Evolutionary conservation across 2,329 filamentous ascomycete species (phyloP), one percentile per base, ranked within the genome.

Genomic region (Beauveria sp.): DNA sequence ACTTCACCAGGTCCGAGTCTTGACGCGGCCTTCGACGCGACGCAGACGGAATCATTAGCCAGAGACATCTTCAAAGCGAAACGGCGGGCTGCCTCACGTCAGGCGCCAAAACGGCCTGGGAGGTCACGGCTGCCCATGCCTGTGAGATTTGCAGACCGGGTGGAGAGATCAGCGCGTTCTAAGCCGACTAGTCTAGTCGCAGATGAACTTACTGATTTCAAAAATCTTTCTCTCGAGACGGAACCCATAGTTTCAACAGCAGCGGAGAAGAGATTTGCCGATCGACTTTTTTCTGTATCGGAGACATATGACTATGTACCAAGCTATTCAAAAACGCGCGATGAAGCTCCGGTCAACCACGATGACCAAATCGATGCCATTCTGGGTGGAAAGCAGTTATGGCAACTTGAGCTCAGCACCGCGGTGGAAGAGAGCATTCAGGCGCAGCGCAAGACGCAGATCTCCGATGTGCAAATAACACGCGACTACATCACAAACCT

Each of bases 331-430:
- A 61, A 54, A 16, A 47, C 58, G 5, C 42, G 28, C 20, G 38
- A 53, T 22, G 30, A 53, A 7, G 7, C 20, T n/a, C 16, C 30
- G 12, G 18, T 55, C 22, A 46, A 55, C 14, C 30, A 47, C n/a
- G 58, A 61, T 50, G 51, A 61, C 9, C 26, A 18, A 3, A 61
- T 61, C n/a, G 34, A 54, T 30, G 58, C 58, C 18, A 54, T 61
- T 20, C 18, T 61, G 6, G 43, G 43, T 46, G 58, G 43, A 26
- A 61, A 61, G 51, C 43, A 30, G 26, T 51, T 52, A n/a, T 61
- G 50, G 50, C n/a, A 43, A 26, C 58, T 61, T 3, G 51, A 61
- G 7, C 50, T 61, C 51, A 61, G 34, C 45, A 55, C 51, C 12
- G 38, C 51, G 7, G 43, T 50, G 30, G 58, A 24, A 22, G 45